These are phyloP conservation scores for Hydnomerulius pinastri DNA, from an alignment of 768 basidiomycete genomes.

Conservation along the genomic window DNA sequence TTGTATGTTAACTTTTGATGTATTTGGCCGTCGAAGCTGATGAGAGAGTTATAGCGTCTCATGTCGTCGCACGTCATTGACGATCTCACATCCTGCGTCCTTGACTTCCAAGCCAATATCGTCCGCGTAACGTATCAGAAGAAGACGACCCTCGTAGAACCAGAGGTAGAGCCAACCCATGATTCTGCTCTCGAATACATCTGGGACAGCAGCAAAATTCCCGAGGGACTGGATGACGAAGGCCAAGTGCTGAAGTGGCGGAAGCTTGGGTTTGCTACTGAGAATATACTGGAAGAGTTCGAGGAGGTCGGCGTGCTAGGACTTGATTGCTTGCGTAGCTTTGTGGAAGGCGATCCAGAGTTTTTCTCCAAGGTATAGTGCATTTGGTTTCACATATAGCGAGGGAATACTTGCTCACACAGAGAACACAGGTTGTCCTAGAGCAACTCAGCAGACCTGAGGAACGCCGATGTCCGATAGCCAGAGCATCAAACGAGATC, in stretches of 20 bases:
- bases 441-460: constrained; percentile 78
- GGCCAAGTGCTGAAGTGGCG: constrained; percentile 67
- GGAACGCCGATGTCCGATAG: constrained; percentile 80
- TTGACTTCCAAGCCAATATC: constrained; percentile 88
- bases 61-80: constrained; percentile 83
- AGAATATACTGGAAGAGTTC: constrained; percentile 78
- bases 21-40: constrained; percentile 10
- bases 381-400: neutral
- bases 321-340: constrained; percentile 77
- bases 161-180: constrained; percentile 61
- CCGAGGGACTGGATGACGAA: constrained; percentile 50
- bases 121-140: constrained; percentile 77
- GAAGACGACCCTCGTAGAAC: constrained; percentile 78
- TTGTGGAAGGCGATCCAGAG: constrained; percentile 69
- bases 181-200: constrained; percentile 59
- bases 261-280: constrained; percentile 74
- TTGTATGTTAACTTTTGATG: constrained; percentile 50
- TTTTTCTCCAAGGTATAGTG: constrained; percentile 66
- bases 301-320: constrained; percentile 78
- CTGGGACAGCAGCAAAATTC: constrained; percentile 64
- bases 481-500: constrained; percentile 81
- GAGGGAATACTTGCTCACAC: constrained; percentile 7
- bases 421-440: constrained; percentile 56
- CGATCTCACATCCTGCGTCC: constrained; percentile 79
- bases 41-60: constrained; percentile 52